Evolutionary conservation across 176 grass and related monocot genomes (phyloP).

Genomic region (Aegilops umbellulata): DNA sequence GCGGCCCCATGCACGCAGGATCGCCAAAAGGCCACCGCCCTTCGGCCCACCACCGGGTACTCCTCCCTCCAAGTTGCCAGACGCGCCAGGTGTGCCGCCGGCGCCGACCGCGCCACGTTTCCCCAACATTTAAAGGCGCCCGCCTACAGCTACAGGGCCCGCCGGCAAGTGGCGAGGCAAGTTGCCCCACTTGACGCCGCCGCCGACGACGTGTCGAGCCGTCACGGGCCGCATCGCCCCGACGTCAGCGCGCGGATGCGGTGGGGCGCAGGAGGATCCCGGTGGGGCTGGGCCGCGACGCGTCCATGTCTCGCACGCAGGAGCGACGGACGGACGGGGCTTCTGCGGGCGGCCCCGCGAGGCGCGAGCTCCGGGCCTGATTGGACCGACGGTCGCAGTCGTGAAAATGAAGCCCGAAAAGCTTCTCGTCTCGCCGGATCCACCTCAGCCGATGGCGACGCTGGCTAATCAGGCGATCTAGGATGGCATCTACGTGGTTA

Average conservation of each 20-base stretch:
- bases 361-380: slow-evolving; percentile 4
- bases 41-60: neutral
- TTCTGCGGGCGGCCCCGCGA: too few species aligned
- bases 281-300: neutral
- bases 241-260: neutral
- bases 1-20: neutral
- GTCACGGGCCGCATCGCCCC: neutral
- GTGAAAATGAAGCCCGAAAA: neutral
- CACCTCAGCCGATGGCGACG: neutral
- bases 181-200: slow-evolving; percentile 26
- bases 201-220: slow-evolving; percentile 22
- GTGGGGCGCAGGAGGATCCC: slow-evolving; percentile 18
- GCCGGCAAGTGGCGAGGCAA: slow-evolving; percentile 31
- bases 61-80: slow-evolving; percentile 1
- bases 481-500: neutral
- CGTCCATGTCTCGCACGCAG: slow-evolving; percentile 13
- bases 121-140: neutral
- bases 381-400: slow-evolving; percentile 20
- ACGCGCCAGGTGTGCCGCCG: neutral
- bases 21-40: neutral
- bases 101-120: slow-evolving; percentile 9
- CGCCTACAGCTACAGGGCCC: neutral
- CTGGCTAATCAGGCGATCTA: neutral
- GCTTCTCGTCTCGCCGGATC: neutral
- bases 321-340: neutral